Base-by-base conservation (phyloP, 1,284 basidiomycete species). In the Austroboletus novae-zelandiae region DNA sequence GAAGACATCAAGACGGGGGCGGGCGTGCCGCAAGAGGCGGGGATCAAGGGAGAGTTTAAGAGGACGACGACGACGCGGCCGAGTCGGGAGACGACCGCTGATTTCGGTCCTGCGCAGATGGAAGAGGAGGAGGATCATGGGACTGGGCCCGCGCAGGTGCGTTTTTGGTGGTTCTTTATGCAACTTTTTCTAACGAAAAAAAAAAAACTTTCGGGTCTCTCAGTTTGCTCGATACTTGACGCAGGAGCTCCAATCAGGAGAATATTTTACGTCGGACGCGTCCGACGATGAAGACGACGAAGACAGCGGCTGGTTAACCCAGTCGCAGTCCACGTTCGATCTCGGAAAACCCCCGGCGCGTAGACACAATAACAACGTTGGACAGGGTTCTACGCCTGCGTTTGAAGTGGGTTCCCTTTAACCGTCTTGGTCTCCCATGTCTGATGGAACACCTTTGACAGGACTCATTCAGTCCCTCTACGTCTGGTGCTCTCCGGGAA, bases 171-270 rank as follows among this genome's bases (percentile, higher is more conserved):
- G 18, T n/a, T 15, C 13, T 15, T 35, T 6, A 32, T 14, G 20
- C 20, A 23, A 23, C 20, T 23, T 23, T 23, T 23, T 23, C 20
- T 23, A 23, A 23, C 20, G 5, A 23, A 23, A 23, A 4, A 23
- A 4, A 23, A 4, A 23, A 4, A 23, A 23, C 20, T 23, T 23
- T 23, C 20, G 20, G 20, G 20, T 5, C 20, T 5, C 20, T 42
- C 27, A 90, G 87, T 90, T 91, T 65, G 83, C 86, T 37, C 76
- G 81, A 18, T 91, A 90, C 59, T 71, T 89, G 40, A 81, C 81
- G 5, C 81, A 86, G 56, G 86, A 90, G 59, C 84, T 90, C 61
- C 79, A 83, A 54, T 72, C 79, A 10, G 69, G 78, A 37, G 82
- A 84, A 47, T 76, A 78, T 46, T 76, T 82, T 51, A 75, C 76